Percentiles rank a stretch among this genome's conserved stretches.
Evolutionary conservation across 2,329 filamentous ascomycete species (phyloP).

Genomic region (Fusarium scirpi): DNA sequence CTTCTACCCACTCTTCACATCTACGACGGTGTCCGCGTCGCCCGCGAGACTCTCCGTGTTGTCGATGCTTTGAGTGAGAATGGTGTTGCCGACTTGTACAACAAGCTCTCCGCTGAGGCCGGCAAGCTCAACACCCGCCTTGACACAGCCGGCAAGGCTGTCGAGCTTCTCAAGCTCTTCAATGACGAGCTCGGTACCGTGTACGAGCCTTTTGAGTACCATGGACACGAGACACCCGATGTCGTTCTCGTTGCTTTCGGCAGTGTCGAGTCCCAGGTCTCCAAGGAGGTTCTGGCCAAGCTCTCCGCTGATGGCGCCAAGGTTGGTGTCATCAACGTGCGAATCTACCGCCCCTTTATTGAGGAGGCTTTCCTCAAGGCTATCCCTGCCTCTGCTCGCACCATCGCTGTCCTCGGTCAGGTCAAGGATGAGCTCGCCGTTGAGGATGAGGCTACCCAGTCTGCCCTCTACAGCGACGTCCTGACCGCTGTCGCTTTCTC

Average conservation of each 20-base stretch:
- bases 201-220: conserved; percentile 94
- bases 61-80: conserved; percentile 83
- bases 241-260: conserved; percentile 92
- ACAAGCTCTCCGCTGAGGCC: conserved; percentile 71
- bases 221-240: conserved; percentile 82
- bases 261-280: conserved; percentile 87
- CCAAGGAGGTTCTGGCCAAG: conserved; percentile 81
- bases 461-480: conserved; percentile 92
- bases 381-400: conserved; percentile 80
- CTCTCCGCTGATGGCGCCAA: conserved; percentile 79
- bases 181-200: conserved; percentile 94
- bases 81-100: conserved; percentile 76
- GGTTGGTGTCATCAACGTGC: conserved; percentile 90
- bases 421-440: conserved; percentile 80
- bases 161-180: conserved; percentile 77
- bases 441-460: conserved; percentile 80
- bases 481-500: conserved; percentile 86
- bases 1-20: conserved; percentile 87
- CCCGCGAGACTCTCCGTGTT: conserved; percentile 83
- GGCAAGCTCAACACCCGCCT: conserved; percentile 75
- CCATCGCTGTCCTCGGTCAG: conserved; percentile 88
- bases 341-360: conserved; percentile 93
- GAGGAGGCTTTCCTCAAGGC: conserved; percentile 92
- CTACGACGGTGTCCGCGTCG: conserved; percentile 87
- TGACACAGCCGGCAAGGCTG: conserved; percentile 77